These are phyloP conservation scores for Emergomyces africanus DNA, from an alignment of 2,329 filamentous ascomycete species.

Conservation along the genomic window DNA sequence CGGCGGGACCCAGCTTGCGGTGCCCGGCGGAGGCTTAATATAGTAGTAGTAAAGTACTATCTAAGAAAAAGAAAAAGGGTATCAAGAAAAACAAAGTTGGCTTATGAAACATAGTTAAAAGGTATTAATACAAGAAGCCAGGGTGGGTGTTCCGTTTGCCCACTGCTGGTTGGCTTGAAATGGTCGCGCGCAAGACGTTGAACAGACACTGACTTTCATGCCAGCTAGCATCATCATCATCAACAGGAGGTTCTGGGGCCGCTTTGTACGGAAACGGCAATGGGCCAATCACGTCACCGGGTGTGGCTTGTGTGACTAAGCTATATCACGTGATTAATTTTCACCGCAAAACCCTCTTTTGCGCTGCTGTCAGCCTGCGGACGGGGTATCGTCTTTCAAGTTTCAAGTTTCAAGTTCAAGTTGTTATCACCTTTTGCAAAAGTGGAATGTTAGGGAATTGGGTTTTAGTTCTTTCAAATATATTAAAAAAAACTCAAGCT, in stretches of 20 bases:
- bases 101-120: conserved; percentile 13
- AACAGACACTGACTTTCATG: not conserved
- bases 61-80: conserved; percentile 16
- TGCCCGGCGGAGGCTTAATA: not conserved
- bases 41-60: too few species aligned
- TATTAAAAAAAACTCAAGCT: too few species aligned
- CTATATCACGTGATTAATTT: not conserved
- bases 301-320: not conserved
- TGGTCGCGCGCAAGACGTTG: not conserved
- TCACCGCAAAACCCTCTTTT: too few species aligned
- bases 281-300: not conserved
- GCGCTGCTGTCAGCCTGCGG: too few species aligned
- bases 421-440: too few species aligned
- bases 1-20: conserved; percentile 14
- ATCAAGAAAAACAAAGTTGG: conserved; percentile 2
- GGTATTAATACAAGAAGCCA: not conserved
- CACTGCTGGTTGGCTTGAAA: not conserved
- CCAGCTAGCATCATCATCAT: conserved; percentile 1
- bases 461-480: not conserved
- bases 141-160: not conserved
- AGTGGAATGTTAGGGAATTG: too few species aligned
- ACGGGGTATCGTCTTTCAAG: too few species aligned
- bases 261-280: not conserved
- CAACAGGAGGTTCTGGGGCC: too few species aligned
- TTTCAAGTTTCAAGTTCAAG: too few species aligned